phyloP scores from a whole-genome alignment of 2,329 filamentous ascomycete genomes.

The Curvularia spicifera region DNA sequence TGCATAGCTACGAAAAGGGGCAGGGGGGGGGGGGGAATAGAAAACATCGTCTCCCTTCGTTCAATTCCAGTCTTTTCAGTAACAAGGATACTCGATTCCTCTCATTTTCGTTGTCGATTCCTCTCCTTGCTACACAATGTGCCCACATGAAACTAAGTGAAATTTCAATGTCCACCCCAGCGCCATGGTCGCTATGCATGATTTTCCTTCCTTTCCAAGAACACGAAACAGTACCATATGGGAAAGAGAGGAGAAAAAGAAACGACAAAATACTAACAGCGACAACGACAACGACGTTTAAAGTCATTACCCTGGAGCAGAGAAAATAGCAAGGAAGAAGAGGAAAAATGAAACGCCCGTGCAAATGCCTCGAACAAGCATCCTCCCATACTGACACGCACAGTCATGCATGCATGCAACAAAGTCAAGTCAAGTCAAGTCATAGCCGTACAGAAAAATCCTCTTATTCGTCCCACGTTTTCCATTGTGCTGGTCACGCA shows the following conservation, averaged over 20 bases:
- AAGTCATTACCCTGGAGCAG: not conserved
- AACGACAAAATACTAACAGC: not conserved
- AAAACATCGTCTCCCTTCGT: not conserved
- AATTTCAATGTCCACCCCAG: not conserved
- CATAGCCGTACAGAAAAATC: not conserved
- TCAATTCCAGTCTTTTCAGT: not conserved
- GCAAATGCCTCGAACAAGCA: not conserved
- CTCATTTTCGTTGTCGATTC: not conserved
- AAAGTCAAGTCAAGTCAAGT: not conserved
- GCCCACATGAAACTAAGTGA: not conserved
- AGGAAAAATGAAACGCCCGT: not conserved
- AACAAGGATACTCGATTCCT: not conserved
- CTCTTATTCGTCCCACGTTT: no score
- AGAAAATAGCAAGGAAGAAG: not conserved
- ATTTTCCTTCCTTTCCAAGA: not conserved
- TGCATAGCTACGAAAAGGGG: not conserved
- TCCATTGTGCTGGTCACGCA: no score
- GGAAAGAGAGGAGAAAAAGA: not conserved
- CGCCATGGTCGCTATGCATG: slow-evolving; percentile 12
- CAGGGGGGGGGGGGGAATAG: not conserved
- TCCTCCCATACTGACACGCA: not conserved
- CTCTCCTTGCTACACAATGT: no score
- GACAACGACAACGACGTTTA: not conserved
- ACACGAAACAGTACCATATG: not conserved
- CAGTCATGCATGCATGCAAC: not conserved